Conservation (phyloP, 208 protist species). For the Novymonas esmeraldas region DNA sequence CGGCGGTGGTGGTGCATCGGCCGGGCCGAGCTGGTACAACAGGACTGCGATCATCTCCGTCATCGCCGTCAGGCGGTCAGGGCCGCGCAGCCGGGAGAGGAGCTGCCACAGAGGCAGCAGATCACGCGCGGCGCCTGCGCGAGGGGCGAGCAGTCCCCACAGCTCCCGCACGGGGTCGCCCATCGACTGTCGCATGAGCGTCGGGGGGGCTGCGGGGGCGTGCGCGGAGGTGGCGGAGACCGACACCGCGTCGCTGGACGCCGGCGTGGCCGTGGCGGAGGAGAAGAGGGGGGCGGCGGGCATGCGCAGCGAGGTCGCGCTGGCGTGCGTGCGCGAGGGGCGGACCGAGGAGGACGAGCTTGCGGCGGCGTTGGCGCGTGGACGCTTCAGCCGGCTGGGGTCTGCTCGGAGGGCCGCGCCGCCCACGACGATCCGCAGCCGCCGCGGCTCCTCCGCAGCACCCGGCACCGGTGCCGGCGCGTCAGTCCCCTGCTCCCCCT, state of each 20-base stretch:
- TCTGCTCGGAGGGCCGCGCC: constrained; percentile 21
- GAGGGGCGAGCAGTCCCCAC: constrained; percentile 18
- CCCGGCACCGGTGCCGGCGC: neutral
- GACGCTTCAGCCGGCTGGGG: constrained; percentile 4
- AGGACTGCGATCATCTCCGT: constrained; percentile 12
- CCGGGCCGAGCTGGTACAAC: constrained; percentile 20
- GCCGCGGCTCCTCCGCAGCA: constrained; percentile 8
- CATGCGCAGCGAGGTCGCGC: constrained; percentile 9
- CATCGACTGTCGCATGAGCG: neutral
- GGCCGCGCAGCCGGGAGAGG: constrained; percentile 14
- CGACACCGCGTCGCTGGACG: neutral
- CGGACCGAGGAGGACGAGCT: constrained; percentile 1
- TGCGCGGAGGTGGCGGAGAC: neutral
- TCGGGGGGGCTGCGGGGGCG: neutral
- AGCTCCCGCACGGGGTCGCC: constrained; percentile 5
- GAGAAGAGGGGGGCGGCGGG: constrained; percentile 20
- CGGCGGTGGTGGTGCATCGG: neutral
- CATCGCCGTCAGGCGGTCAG: constrained; percentile 15
- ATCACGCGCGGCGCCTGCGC: constrained; percentile 18
- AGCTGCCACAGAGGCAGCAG: constrained; percentile 30
- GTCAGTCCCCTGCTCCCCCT: neutral
- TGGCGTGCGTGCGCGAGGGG: neutral
- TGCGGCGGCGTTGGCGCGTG: neutral
- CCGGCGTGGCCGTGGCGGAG: neutral
- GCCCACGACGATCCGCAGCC: constrained; percentile 20